These are phyloP conservation scores for Nasturtium officinale DNA, from an alignment of 345 rosid genomes.

Conservation along the genomic window DNA sequence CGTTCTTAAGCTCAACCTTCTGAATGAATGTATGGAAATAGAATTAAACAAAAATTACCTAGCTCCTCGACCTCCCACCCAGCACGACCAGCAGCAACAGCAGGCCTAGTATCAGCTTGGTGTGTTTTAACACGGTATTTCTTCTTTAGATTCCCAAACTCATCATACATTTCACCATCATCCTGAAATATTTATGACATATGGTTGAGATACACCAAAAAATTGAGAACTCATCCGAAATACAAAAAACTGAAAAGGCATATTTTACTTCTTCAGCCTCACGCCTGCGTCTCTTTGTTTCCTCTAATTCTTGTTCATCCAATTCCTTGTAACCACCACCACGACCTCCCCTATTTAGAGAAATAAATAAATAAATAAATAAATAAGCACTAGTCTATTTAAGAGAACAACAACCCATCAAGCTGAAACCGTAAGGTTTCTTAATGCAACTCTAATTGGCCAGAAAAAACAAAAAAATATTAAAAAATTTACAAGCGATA, in stretches of 20 bases:
- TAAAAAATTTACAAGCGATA: background rate
- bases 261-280: constrained; percentile 87
- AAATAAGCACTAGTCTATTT: constrained; percentile 6
- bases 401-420: background rate
- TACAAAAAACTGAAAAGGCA: background rate
- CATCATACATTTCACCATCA: constrained; percentile 98
- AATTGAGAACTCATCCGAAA: background rate
- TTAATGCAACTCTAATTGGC: background rate
- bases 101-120: constrained; percentile 67
- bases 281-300: constrained; percentile 84
- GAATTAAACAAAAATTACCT: constrained; percentile 48
- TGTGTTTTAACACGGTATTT: constrained; percentile 88
- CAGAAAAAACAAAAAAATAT: background rate
- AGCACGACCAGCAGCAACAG: constrained; percentile 90
- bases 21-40: background rate
- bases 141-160: constrained; percentile 97
- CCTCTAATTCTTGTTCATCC: constrained; percentile 98
- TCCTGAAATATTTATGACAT: constrained; percentile 53
- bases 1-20: background rate
- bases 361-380: too few relatives aligned
- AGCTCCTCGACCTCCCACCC: constrained; percentile 98
- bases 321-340: constrained; percentile 99
- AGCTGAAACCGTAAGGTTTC: background rate
- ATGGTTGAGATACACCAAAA: constrained; percentile 20
- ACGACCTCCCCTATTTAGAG: constrained; percentile 82